Evolutionary conservation across 805 yeast species (phyloP), one percentile per base, ranked within the genome.

Genomic region (Suhomyces kilbournensis): DNA sequence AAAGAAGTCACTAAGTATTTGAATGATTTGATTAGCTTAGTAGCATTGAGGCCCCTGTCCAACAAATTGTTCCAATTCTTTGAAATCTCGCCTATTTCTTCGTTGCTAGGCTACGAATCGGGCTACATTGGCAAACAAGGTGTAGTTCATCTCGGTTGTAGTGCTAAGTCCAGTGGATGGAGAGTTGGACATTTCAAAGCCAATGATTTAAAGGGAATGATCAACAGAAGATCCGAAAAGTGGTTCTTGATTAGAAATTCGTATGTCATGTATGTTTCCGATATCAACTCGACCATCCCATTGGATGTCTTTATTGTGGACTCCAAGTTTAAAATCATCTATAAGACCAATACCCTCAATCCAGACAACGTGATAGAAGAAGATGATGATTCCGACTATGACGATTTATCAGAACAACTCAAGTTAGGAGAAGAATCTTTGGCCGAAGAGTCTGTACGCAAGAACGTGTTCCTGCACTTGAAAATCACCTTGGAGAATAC

Each of bases 141-240:
- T 1, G 81, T 83, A 48, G 68, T 93, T 53, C 81, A 88, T 50
- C 82, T 92, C 46, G 83, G 91, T 19, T 86, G 97, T 0, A 83
- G 90, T 0, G 93, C 98, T 0, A 83, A 83, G 56, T 78, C 91
- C 0, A 96, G 90, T 65, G 98, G 99, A 2, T 94, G 99, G 98
- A 78, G 96, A 60, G 97, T 93, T 5, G 88, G 94, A 3, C 97
- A 93, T 64, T 82, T 90, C 68, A 83, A 81, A 55, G 83, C 89
- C 7, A 81, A 83, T 55, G 97, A 90, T 61, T 73, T 90, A 60
- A 81, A 82, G 58, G 91, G 89, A 35, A 90, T 94, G 97, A 87
- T 93, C 48, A 84, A 82, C 57, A 83, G 99, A 68, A 93, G 96
- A 59, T 85, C 96, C 0, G 85, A 85, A 40, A 94, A 94, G 68